These are phyloP conservation scores for Pseudocercospora eumusae DNA, from an alignment of 2,329 filamentous ascomycete species.

Conservation along the genomic window DNA sequence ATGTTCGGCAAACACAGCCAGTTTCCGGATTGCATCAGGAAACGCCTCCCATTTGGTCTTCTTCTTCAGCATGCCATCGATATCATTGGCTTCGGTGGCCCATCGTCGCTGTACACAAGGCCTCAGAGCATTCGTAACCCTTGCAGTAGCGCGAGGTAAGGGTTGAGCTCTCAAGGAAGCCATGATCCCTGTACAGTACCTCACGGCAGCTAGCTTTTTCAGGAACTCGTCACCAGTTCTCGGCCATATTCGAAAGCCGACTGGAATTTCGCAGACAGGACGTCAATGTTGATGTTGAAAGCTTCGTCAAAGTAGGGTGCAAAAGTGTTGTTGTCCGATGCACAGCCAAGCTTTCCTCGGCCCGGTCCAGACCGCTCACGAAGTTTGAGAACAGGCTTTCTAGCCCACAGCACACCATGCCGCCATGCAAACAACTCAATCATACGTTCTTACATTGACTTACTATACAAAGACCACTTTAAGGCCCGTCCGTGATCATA, in stretches of 20 bases:
- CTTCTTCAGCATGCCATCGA: constrained; percentile 28
- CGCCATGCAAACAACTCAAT: not conserved
- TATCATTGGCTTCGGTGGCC: constrained; percentile 25
- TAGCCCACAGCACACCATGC: not conserved
- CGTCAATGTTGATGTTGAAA: not conserved
- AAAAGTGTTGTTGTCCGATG: not conserved
- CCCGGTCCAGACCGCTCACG: not conserved
- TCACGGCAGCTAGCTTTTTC: not conserved
- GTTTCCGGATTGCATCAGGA: constrained; percentile 24
- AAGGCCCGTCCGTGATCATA: constrained; percentile 12
- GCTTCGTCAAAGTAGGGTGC: not conserved
- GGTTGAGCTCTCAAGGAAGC: constrained; percentile 5
- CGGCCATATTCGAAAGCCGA: not conserved
- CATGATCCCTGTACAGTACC: constrained; percentile 7
- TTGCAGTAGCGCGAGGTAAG: constrained; percentile 4
- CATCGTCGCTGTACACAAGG: constrained; percentile 4
- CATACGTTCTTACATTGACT: not conserved
- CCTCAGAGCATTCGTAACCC: not conserved
- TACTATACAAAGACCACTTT: constrained; percentile 1
- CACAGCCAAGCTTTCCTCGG: not conserved
- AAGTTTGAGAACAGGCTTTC: no score
- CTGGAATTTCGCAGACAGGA: not conserved
- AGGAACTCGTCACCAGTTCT: not conserved
- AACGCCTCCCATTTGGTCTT: constrained; percentile 28
- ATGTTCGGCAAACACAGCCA: constrained; percentile 31